Conservation (phyloP, 2,329 filamentous ascomycete genomes). For the Penicillium sp. region DNA sequence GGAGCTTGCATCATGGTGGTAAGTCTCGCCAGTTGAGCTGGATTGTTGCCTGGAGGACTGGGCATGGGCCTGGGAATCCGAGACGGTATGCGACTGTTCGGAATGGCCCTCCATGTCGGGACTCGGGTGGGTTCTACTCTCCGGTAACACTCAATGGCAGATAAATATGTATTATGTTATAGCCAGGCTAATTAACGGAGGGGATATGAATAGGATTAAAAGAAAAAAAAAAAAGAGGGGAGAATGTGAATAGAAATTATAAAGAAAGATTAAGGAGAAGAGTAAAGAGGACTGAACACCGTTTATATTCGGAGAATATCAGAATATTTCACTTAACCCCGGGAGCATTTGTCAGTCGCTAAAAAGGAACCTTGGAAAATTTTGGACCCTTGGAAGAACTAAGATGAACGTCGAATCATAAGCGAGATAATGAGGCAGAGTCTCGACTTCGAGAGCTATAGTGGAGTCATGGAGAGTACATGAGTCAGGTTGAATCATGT, state of each 20-base stretch:
- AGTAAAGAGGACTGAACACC: neutral
- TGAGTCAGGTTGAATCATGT: constrained; percentile 22
- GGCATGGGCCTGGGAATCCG: constrained; percentile 9
- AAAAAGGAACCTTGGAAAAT: neutral
- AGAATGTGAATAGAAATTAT: neutral
- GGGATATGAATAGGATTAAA: neutral
- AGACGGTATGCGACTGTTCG: constrained; percentile 10
- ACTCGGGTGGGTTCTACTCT: constrained; percentile 4
- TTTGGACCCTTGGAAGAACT: neutral
- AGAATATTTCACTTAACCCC: neutral
- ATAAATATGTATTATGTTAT: constrained; percentile 11
- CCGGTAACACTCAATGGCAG: constrained; percentile 7
- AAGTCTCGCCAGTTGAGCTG: neutral
- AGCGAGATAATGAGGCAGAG: neutral
- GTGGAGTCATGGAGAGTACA: constrained; percentile 11
- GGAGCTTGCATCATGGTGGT: neutral
- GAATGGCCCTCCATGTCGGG: constrained; percentile 22
- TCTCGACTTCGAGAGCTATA: constrained; percentile 3
- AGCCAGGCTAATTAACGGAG: constrained; percentile 3
- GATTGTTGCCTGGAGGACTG: constrained; percentile 1
- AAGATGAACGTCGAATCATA: neutral
- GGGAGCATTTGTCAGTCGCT: constrained; percentile 6
- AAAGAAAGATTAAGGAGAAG: neutral
- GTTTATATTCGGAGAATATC: neutral
- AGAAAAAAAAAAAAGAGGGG: neutral